Evolutionary conservation across 2,329 filamentous ascomycete species (phyloP).

Genomic region (Talaromyces albobiverticillius): DNA sequence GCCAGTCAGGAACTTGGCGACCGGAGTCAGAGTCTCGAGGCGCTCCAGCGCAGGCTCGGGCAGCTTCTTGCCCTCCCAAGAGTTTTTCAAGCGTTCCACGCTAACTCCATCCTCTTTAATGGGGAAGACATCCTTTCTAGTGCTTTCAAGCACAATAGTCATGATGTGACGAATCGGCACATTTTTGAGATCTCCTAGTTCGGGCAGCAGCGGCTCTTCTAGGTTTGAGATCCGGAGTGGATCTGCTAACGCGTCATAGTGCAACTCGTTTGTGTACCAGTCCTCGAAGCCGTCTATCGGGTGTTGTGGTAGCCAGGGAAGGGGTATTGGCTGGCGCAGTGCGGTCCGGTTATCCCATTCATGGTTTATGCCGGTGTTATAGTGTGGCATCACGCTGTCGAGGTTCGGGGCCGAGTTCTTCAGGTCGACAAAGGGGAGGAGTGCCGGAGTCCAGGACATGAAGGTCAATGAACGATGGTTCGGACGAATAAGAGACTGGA

Average conservation of each 20-base stretch:
- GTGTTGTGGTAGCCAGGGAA: conserved; percentile 25
- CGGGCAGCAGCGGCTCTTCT: conserved; percentile 25
- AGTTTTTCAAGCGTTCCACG: conserved; percentile 33
- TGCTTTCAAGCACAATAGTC: conserved; percentile 47
- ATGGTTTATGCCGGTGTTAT: conserved; percentile 20
- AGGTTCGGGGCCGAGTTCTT: conserved; percentile 18
- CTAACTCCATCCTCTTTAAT: conserved; percentile 39
- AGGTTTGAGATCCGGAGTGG: conserved; percentile 44
- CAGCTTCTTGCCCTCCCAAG: conserved; percentile 33
- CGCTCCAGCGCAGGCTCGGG: conserved; percentile 28
- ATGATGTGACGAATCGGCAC: conserved; percentile 45
- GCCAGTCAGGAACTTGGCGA: conserved; percentile 28
- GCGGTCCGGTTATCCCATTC: conserved; percentile 21
- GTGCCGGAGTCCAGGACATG: conserved; percentile 23
- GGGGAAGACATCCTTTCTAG: conserved; percentile 46
- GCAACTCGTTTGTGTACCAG: conserved; percentile 20
- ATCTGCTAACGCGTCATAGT: conserved; percentile 37
- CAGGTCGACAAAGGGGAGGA: conserved; percentile 21
- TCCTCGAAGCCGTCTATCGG: conserved; percentile 26
- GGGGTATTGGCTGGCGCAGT: conserved; percentile 19
- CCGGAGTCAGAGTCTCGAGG: conserved; percentile 28
- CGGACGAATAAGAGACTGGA: conserved; percentile 27
- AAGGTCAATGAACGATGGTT: conserved; percentile 26
- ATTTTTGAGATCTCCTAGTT: conserved; percentile 16
- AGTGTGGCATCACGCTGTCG: conserved; percentile 20